Base-by-base conservation (phyloP, 768 basidiomycete species). In the Pilatotrama ljubarskyi region DNA sequence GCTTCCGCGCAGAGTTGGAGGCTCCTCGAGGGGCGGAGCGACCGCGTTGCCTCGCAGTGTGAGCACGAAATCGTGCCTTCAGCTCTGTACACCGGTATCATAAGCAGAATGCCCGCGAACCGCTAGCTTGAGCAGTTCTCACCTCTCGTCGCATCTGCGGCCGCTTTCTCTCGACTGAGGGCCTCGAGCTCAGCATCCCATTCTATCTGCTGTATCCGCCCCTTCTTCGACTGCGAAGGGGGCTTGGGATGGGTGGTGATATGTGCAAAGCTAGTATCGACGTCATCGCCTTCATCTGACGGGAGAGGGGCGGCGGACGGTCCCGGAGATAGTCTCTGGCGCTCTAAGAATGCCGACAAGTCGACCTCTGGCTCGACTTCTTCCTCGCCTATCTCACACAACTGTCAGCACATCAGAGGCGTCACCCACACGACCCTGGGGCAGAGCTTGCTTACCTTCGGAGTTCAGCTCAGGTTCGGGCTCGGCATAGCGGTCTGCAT, bases 91-190 rank as follows among this genome's bases (percentile, higher is more conserved):
- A 7, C 7, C 5, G 24, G 26, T 6, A 25, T 7, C 9, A 18
- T 46, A 8, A 38, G 29, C 29, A 32, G 35, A 47, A 8, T 15
- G 29, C 22, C 11, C n/a, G n/a, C 44, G 26, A 41, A 22, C 36
- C n/a, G 13, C 18, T 24, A 22, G 3, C n/a, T 36, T 25, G 17
- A 51, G 55, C n/a, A 54, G 17, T 6, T 67, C 77, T 43, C 53
- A 90, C 91, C 91, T 79, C 89, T 78, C 22, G 81, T 82, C 13
- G 91, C 91, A 59, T 92, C 90, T 0, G 90, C 90, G 5, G 82
- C 80, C 1, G 81, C 80, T 66, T 91, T 93, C 62, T 91, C 90
- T 20, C 82, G 80, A 35, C 74, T 81, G 77, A 93, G 74, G 36
- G 81, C 77, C 32, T 91, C 88, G 2, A 93, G 72, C 25, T 82